Evolutionary conservation across 768 basidiomycete species (phyloP), one percentile per base, ranked within the genome.

Genomic region (Collybiopsis luxurians): DNA sequence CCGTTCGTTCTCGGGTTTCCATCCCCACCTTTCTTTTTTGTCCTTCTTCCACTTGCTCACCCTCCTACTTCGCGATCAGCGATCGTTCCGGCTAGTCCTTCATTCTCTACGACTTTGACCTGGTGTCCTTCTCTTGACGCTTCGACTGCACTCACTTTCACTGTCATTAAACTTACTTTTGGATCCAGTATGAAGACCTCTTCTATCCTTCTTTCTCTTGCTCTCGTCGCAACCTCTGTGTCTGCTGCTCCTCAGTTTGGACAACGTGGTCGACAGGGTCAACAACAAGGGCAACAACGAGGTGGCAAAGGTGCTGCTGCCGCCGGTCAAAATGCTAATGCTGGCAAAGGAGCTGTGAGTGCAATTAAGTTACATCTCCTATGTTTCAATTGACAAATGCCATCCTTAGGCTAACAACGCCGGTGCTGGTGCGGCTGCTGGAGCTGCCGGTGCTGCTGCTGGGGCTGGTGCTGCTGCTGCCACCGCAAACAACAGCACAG

Each of bases 121-220:
- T 49, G 56, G 63, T 61, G 64, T 66, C 60, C 30, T 21, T 52
- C 53, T 38, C 59, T 53, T 59, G 39, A 58, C 47, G 36, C 60
- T 47, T 48, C 42, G 45, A 26, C 26, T 54, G 43, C 60, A 55
- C 55, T 65, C 53, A 26, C 13, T 23, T 51, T 49, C 28, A 42
- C 56, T 46, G 46, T 64, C 45, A 17, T 63, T 52, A 44, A 36
- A 50, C 19, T 43, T n/a, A 38, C 40, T 51, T 59, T 53, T 58
- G 51, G 49, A 59, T 36, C 21, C 50, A 51, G 26, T 23, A 79
- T 78, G 77, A 74, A 64, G 64, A 64, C 64, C 64, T 67, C 64
- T 46, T 44, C 64, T 36, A 49, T 57, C 17, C 57, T 75, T 47
- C 60, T 70, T 45, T 49, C 64, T 13, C 57, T 70, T 49, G 61